Conservation (phyloP, 2,329 filamentous ascomycete genomes). For the Dothidotthia symphoricarpi region DNA sequence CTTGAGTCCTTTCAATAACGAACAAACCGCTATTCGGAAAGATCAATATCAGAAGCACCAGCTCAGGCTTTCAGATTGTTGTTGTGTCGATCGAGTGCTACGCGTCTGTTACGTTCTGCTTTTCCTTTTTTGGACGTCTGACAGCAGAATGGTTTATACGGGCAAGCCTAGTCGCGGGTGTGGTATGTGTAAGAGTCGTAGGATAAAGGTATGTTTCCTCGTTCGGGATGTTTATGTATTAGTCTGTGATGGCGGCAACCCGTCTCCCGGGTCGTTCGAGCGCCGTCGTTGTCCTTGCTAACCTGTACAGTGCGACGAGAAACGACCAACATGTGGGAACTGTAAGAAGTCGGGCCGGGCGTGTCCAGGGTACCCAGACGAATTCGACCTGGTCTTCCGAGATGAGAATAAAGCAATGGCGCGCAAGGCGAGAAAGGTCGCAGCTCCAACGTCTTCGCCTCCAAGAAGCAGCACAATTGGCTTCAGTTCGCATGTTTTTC, state of each 20-base stretch:
- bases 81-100: slow-evolving; percentile 2
- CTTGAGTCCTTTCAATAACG: slow-evolving; percentile 5
- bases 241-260: background rate
- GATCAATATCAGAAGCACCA: background rate
- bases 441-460: slow-evolving; percentile 16
- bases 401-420: slow-evolving; percentile 70
- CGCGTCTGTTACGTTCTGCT: slow-evolving; percentile 7
- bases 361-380: slow-evolving; percentile 52
- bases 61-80: slow-evolving; percentile 3
- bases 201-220: slow-evolving; percentile 65
- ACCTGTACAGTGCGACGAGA: slow-evolving; percentile 36
- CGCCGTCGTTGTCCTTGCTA: slow-evolving; percentile 1
- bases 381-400: slow-evolving; percentile 70
- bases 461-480: slow-evolving; percentile 14
- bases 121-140: slow-evolving; percentile 11
- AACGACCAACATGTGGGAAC: slow-evolving; percentile 37
- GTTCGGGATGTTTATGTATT: background rate
- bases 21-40: slow-evolving; percentile 2
- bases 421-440: slow-evolving; percentile 56
- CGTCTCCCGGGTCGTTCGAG: too few species aligned
- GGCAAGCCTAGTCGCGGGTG: slow-evolving; percentile 56
- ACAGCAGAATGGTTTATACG: slow-evolving; percentile 40
- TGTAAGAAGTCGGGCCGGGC: slow-evolving; percentile 34
- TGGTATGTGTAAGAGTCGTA: slow-evolving; percentile 70
- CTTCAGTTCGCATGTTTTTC: slow-evolving; percentile 31